Conservation (phyloP, 257 asterid species). For the Rubia yunnanensis region DNA sequence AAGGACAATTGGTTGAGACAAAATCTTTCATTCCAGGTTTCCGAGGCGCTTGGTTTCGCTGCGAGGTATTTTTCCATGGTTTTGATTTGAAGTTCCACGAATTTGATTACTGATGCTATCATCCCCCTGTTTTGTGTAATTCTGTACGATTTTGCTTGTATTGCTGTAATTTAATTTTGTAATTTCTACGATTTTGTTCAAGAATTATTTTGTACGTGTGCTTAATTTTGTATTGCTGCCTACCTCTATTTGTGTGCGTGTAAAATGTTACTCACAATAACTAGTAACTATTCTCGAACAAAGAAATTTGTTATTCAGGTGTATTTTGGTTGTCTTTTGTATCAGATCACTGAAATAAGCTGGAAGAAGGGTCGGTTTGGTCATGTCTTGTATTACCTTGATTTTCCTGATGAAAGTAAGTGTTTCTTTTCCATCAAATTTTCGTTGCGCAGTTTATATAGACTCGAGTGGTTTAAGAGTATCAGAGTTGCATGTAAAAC, state of each 20-base stretch:
- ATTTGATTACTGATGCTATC: too few relatives aligned
- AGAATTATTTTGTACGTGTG: too few relatives aligned
- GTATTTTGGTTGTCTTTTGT: constrained; percentile 9
- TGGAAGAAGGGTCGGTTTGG: constrained; percentile 10
- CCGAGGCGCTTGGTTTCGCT: constrained; percentile 5
- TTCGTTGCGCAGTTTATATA: not conserved
- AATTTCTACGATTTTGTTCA: too few relatives aligned
- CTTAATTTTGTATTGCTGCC: too few relatives aligned
- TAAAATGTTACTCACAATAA: too few relatives aligned
- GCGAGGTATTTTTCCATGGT: constrained; percentile 8
- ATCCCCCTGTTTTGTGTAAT: not conserved
- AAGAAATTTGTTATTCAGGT: not conserved
- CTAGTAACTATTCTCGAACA: not conserved
- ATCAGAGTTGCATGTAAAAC: too few relatives aligned
- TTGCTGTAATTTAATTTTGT: too few relatives aligned
- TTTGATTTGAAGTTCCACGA: not conserved
- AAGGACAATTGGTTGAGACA: not conserved
- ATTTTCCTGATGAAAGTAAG: constrained; percentile 66
- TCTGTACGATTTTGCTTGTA: too few relatives aligned
- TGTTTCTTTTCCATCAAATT: not conserved
- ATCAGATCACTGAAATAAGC: constrained; percentile 36
- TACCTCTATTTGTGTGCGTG: not conserved
- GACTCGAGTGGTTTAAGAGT: not conserved
- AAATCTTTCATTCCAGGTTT: not conserved
- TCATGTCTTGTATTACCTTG: constrained; percentile 32